phyloP scores from a whole-genome alignment of 495 filamentous ascomycete genomes.

The Talaromyces liani region DNA sequence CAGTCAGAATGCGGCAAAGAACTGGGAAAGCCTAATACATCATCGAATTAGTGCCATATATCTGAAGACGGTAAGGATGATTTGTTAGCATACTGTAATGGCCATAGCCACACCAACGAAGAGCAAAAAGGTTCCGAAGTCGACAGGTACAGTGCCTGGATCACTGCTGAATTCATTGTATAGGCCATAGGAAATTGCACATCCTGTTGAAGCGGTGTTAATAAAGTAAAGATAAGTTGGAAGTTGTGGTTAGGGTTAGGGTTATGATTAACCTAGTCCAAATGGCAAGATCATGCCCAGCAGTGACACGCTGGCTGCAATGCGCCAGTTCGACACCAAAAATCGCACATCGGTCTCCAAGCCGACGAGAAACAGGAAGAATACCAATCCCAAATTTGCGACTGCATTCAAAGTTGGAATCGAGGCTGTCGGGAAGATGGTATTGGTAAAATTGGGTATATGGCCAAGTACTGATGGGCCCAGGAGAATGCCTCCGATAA shows the following conservation, averaged over 20 bases:
- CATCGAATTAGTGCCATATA: neutral
- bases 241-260: neutral
- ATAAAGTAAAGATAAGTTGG: neutral
- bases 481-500: constrained; percentile 85
- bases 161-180: constrained; percentile 73
- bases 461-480: constrained; percentile 82
- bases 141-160: constrained; percentile 50
- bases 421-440: constrained; percentile 69
- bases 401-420: constrained; percentile 72
- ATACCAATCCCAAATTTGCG: constrained; percentile 81
- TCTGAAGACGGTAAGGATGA: neutral
- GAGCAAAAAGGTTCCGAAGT: constrained; percentile 77
- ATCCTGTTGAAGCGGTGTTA: constrained; percentile 18
- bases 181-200: constrained; percentile 78
- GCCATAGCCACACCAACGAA: constrained; percentile 94
- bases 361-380: constrained; percentile 90
- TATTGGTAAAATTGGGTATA: constrained; percentile 68
- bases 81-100: constrained; percentile 57
- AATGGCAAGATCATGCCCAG: constrained; percentile 81
- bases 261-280: constrained; percentile 32
- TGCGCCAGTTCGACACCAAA: constrained; percentile 77
- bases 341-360: constrained; percentile 89
- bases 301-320: constrained; percentile 73
- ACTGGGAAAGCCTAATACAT: constrained; percentile 75
- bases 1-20: constrained; percentile 87